Evolutionary conservation across 2,329 filamentous ascomycete genomes (phyloP), one percentile per base, ranked within the genome.

Genomic region (Exophiala bonariae): DNA sequence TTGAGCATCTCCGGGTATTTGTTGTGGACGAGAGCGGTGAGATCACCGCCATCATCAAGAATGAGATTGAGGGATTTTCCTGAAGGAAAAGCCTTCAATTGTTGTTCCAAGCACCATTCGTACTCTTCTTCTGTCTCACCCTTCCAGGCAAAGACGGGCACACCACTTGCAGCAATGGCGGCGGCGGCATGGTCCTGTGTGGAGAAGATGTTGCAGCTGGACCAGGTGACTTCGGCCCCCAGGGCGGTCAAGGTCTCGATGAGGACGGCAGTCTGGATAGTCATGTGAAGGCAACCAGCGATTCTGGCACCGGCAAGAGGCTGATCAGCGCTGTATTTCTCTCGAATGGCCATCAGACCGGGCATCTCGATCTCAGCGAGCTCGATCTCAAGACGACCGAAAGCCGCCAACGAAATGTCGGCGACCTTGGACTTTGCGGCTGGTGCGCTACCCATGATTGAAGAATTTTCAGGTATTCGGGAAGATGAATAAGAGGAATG

Each of bases 61-160:
- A 99, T 97, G 68, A 99, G 81, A 86, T 99, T 99, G 65, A 99
- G 86, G 74, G 85, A 85, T 83, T 95, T 85, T 82, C 83, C 86
- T 67, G 95, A 90, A 79, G 96, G 95, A 87, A 99, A 99, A 71
- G 93, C 86, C 59, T 80, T 73, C 66, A 99, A 86, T 81, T 97
- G 93, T 83, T 99, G 93, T 82, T 97, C 92, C 67, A 97, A 80
- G 77, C 93, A 99, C 93, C 93, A 97, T 75, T 95, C 83, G 84
- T 97, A 99, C 81, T 97, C 93, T 79, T 97, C 93, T 78, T 99
- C 93, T 63, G 92, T 96, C 88, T 99, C 93, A 67, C 91, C 83
- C 75, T 86, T 86, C 83, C 83, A 86, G 63, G 83, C 83, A 66
- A 86, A 86, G 64, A 99, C 92, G 65, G 92, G 91, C 59, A 95